These are phyloP conservation scores for Tolypocladium sp. DNA, from an alignment of 2,329 filamentous ascomycete species.

Conservation along the genomic window DNA sequence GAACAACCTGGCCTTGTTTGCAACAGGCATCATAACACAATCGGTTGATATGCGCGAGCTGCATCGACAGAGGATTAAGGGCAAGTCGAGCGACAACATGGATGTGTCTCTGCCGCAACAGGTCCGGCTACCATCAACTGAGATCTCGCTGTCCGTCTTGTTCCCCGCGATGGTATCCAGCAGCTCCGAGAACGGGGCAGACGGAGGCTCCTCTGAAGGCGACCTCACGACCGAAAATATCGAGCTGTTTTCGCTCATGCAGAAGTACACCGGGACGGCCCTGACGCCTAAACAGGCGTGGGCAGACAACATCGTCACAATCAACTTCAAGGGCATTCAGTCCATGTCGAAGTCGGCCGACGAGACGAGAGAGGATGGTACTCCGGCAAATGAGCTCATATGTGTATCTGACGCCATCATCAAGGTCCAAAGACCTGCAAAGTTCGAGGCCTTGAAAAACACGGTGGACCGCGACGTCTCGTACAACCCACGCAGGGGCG, in stretches of 20 bases:
- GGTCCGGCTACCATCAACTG: conserved; percentile 37
- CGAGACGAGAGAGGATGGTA: conserved; percentile 4
- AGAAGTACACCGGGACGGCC: conserved; percentile 8
- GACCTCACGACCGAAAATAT: conserved; percentile 4
- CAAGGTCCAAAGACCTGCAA: conserved; percentile 40
- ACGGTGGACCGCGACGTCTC: conserved; percentile 52
- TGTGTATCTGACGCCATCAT: conserved; percentile 45
- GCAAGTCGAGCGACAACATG: conserved; percentile 20
- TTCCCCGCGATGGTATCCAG: conserved; percentile 25
- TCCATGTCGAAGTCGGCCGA: conserved; percentile 5
- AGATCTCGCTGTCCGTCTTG: conserved; percentile 38
- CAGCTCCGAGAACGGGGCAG: conserved; percentile 7
- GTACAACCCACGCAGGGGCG: conserved; percentile 49
- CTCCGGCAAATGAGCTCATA: conserved; percentile 15
- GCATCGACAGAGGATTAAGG: conserved; percentile 32
- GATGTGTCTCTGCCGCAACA: conserved; percentile 31
- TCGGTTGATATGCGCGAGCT: conserved; percentile 39
- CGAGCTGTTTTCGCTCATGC: conserved; percentile 14
- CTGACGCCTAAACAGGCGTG: conserved; percentile 31
- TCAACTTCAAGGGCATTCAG: conserved; percentile 45
- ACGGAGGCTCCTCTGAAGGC: conserved; percentile 1
- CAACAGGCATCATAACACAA: conserved; percentile 41
- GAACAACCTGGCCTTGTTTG: conserved; percentile 39
- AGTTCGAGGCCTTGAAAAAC: conserved; percentile 45
- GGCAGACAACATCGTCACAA: conserved; percentile 49